Evolutionary conservation across 23 red algal species (phyloP).

Genomic region (Pyropia yezoensis): DNA sequence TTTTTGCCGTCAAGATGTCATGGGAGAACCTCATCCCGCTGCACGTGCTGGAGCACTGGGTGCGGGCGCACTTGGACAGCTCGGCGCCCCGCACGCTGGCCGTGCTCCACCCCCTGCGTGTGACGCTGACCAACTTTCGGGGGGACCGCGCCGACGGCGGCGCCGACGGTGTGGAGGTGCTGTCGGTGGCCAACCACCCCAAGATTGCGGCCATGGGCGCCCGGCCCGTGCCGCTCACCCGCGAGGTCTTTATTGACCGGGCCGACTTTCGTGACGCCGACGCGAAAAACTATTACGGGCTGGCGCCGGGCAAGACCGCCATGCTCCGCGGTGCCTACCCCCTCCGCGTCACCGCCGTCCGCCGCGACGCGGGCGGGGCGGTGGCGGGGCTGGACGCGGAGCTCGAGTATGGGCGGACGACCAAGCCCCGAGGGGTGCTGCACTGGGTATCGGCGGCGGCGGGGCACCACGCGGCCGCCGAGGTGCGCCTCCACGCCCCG

Average conservation of each 20-base stretch:
- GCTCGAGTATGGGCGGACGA: constrained; percentile 42
- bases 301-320: constrained; percentile 87
- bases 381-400: constrained; percentile 27
- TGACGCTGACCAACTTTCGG: constrained; percentile 60
- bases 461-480: constrained; percentile 7
- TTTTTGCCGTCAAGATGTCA: too few relatives aligned
- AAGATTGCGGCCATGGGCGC: constrained; percentile 71
- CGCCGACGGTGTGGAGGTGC: constrained; percentile 9
- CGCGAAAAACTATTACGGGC: constrained; percentile 87
- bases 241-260: constrained; percentile 77
- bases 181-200: constrained; percentile 80
- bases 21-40: constrained; percentile 80
- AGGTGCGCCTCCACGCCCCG: constrained; percentile 69
- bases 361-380: constrained; percentile 4
- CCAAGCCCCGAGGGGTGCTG: constrained; percentile 90
- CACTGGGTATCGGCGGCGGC: constrained; percentile 74
- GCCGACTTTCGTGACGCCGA: constrained; percentile 85
- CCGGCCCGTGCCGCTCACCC: constrained; percentile 45
- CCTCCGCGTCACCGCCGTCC: constrained; percentile 44
- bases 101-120: constrained; percentile 67
- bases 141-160: constrained; percentile 5
- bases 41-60: constrained; percentile 77
- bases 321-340: constrained; percentile 91
- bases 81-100: constrained; percentile 56
- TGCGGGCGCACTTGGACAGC: constrained; percentile 62